Conservation (phyloP, 108 stramenopile species). For the Pseudonitzschia multiseries region DNA sequence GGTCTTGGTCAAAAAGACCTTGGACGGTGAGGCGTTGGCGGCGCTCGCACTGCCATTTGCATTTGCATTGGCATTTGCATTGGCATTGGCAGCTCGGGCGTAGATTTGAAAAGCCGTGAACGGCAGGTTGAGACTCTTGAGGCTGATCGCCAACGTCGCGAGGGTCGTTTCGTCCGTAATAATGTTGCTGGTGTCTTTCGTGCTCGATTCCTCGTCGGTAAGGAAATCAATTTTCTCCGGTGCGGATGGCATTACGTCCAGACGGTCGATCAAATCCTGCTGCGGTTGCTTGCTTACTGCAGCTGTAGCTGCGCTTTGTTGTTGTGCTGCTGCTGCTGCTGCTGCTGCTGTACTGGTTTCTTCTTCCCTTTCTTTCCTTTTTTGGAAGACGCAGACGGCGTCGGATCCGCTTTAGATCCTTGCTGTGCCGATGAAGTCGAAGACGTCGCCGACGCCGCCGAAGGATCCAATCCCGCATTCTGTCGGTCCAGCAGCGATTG, state of each 20-base stretch:
- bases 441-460: not conserved
- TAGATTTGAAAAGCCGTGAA: slow-evolving; percentile 51
- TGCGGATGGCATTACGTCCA: slow-evolving; percentile 28
- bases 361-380: slow-evolving; percentile 45
- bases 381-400: slow-evolving; percentile 31
- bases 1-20: slow-evolving; percentile 31
- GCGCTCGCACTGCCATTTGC: too few relatives aligned
- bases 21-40: slow-evolving; percentile 9
- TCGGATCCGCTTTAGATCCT: slow-evolving; percentile 13
- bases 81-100: slow-evolving; percentile 36
- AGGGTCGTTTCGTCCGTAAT: slow-evolving; percentile 39
- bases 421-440: slow-evolving; percentile 5
- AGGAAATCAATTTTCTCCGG: slow-evolving; percentile 19
- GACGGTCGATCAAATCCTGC: slow-evolving; percentile 36
- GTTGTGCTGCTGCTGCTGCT: slow-evolving; percentile 1
- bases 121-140: slow-evolving; percentile 33
- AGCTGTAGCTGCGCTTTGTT: slow-evolving; percentile 2
- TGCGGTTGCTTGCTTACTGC: slow-evolving; percentile 15
- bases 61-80: too few relatives aligned
- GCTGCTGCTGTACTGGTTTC: slow-evolving; percentile 20
- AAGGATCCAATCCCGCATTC: slow-evolving; percentile 5
- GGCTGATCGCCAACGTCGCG: slow-evolving; percentile 43
- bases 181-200: not conserved
- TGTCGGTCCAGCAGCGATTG: slow-evolving; percentile 33
- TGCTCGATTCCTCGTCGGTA: not conserved